These are phyloP conservation scores for Geotrichum fermentans DNA, from an alignment of 1,139 yeast genomes.

Conservation along the genomic window DNA sequence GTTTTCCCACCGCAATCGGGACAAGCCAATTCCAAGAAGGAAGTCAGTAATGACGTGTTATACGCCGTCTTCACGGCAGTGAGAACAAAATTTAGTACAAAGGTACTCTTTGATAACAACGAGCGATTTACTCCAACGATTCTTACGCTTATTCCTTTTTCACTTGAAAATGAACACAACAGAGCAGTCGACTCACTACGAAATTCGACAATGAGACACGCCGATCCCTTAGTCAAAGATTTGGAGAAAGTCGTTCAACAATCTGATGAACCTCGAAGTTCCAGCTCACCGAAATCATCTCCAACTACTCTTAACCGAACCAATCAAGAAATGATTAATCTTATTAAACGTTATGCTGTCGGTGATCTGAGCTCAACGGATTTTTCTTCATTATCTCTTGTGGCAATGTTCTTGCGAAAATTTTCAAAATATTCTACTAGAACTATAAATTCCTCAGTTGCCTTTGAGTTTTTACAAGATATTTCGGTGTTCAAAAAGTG, in stretches of 20 bases:
- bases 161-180: slow-evolving; percentile 18
- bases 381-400: slow-evolving; percentile 25
- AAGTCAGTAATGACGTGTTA: slow-evolving; percentile 16
- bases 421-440: slow-evolving; percentile 2
- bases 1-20: slow-evolving; percentile 22
- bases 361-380: slow-evolving; percentile 27
- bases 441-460: slow-evolving; percentile 20
- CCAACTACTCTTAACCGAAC: background rate
- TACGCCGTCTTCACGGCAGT: slow-evolving; percentile 21
- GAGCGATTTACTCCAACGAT: slow-evolving; percentile 14
- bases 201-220: slow-evolving; percentile 2
- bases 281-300: background rate
- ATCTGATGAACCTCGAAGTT: background rate
- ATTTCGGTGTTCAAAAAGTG: slow-evolving; percentile 20
- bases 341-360: slow-evolving; percentile 27
- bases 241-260: background rate
- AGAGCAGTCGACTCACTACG: slow-evolving; percentile 16
- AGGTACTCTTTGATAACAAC: slow-evolving; percentile 16
- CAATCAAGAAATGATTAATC: slow-evolving; percentile 17
- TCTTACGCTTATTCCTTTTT: slow-evolving; percentile 17
- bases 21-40: slow-evolving; percentile 6
- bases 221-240: slow-evolving; percentile 1
- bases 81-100: slow-evolving; percentile 16
- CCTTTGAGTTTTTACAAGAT: slow-evolving; percentile 22
- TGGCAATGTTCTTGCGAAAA: slow-evolving; percentile 24